Evolutionary conservation across 495 filamentous ascomycete genomes (phyloP).

Genomic region (Acidiella bohemica): DNA sequence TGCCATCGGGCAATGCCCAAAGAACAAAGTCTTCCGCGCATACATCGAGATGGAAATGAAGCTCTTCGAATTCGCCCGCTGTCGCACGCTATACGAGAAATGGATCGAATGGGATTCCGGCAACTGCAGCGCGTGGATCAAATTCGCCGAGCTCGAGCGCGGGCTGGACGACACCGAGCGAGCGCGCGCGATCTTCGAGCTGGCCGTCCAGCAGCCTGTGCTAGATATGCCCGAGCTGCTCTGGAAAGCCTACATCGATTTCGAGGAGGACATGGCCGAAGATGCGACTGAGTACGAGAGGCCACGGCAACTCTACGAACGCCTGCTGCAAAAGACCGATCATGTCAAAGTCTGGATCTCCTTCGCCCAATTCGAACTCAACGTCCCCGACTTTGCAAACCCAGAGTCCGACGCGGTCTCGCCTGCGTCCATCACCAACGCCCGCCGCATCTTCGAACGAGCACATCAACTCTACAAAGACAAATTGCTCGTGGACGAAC

Average conservation of each 20-base stretch:
- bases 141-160: conserved; percentile 82
- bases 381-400: conserved; percentile 54
- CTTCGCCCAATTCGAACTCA: conserved; percentile 94
- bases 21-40: conserved; percentile 85
- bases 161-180: conserved; percentile 80
- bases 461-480: conserved; percentile 85
- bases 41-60: conserved; percentile 87
- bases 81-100: conserved; percentile 84
- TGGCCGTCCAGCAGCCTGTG: conserved; percentile 66
- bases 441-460: conserved; percentile 71
- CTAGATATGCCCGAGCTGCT: conserved; percentile 97
- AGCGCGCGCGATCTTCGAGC: conserved; percentile 80
- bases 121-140: conserved; percentile 88
- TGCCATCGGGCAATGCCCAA: conserved; percentile 88
- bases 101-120: conserved; percentile 79
- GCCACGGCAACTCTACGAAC: conserved; percentile 75
- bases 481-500: conserved; percentile 83
- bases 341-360: conserved; percentile 99
- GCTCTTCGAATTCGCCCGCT: conserved; percentile 81
- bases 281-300: conserved; percentile 52
- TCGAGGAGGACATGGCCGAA: conserved; percentile 74
- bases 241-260: conserved; percentile 97
- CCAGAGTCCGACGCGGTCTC: conserved; percentile 47
- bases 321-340: conserved; percentile 79
- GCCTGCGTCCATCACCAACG: conserved; percentile 61